A percentile compares a stretch with the other conserved stretches of the same genome.
Evolutionary conservation across 2,329 filamentous ascomycete species (phyloP).

Genomic region (Apiospora malaysiana): DNA sequence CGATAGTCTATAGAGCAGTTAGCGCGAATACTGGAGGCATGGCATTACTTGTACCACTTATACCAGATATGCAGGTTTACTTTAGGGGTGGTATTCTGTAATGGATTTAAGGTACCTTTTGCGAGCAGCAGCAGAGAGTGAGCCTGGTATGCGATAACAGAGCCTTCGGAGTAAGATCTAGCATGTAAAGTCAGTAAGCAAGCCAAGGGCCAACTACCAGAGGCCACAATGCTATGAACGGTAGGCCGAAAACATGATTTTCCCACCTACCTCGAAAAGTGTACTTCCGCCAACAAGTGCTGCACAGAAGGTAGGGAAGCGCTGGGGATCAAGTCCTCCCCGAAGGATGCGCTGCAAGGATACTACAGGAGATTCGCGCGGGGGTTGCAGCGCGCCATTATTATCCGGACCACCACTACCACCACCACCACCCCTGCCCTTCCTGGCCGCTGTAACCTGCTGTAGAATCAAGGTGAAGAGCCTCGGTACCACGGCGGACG

Average conservation of each 20-base stretch:
- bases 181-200: conserved; percentile 7
- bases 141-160: conserved; percentile 32
- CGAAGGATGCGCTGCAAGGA: conserved; percentile 50
- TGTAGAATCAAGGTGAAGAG: conserved; percentile 60
- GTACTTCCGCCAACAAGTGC: conserved; percentile 64
- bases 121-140: conserved; percentile 33
- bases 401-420: conserved; percentile 35
- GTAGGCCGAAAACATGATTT: conserved; percentile 1
- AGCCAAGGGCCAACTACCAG: background rate
- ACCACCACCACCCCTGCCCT: conserved; percentile 38
- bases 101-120: conserved; percentile 39
- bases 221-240: conserved; percentile 2
- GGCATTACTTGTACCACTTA: background rate
- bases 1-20: conserved; percentile 51
- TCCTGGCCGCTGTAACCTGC: conserved; percentile 47
- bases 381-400: conserved; percentile 31
- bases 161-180: conserved; percentile 35
- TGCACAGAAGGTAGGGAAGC: conserved; percentile 69
- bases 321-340: conserved; percentile 58
- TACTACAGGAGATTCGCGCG: conserved; percentile 37
- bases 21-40: background rate
- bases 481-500: conserved; percentile 62
- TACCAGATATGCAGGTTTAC: background rate
- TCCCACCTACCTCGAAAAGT: conserved; percentile 59
- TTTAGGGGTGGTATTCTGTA: no score